A percentile compares a stretch with the other conserved stretches of the same genome.
These are phyloP conservation scores for Eucalyptus fibrosa DNA, from an alignment of 345 rosid species.

Conservation along the genomic window DNA sequence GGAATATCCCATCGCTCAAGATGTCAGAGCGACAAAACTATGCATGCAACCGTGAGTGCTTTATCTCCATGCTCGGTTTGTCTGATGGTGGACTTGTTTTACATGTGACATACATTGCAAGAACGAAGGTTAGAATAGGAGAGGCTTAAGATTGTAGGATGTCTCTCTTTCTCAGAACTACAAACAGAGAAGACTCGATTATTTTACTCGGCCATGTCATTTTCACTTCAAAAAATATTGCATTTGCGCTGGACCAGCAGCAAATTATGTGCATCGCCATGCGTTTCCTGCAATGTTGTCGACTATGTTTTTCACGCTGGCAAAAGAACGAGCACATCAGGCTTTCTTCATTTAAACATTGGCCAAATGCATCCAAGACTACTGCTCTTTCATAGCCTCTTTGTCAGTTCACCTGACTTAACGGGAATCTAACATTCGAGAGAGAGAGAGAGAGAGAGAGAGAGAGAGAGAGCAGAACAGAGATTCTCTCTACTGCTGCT, in stretches of 20 bases:
- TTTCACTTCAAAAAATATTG: not conserved
- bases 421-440: not conserved
- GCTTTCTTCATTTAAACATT: not conserved
- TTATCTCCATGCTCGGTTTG: not conserved
- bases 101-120: not conserved
- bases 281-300: not conserved
- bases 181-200: not conserved
- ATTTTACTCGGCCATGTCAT: not conserved
- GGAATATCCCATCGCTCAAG: not conserved
- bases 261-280: not conserved
- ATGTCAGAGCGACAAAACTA: not conserved
- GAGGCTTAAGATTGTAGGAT: not conserved
- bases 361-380: not conserved
- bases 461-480: not conserved
- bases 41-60: not conserved
- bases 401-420: not conserved
- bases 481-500: not conserved
- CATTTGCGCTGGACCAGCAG: not conserved
- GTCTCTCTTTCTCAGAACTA: not conserved
- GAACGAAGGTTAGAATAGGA: not conserved
- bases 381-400: not conserved
- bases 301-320: not conserved
- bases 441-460: too few species aligned
- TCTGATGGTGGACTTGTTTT: not conserved
- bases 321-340: not conserved